A percentile compares a stretch with the other conserved stretches of the same genome.
These are phyloP conservation scores for Eragrostis curvula DNA, from an alignment of 176 grass and related monocot species.

Conservation along the genomic window DNA sequence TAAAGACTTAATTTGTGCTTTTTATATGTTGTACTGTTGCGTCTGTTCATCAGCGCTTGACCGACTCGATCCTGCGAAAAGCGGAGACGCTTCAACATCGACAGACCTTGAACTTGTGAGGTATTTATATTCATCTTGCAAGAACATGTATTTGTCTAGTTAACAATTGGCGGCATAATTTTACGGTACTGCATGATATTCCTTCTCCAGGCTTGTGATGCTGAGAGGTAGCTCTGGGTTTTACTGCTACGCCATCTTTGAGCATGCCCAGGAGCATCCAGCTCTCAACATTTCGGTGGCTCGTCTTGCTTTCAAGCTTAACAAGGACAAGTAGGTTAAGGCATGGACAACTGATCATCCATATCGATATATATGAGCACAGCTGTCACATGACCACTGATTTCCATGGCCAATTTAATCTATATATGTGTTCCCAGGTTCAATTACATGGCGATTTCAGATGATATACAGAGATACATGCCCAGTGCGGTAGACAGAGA, in stretches of 20 bases:
- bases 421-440: slow-evolving; percentile 41
- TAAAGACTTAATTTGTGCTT: too few species aligned
- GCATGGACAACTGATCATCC: too few species aligned
- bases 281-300: slow-evolving; percentile 49
- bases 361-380: too few species aligned
- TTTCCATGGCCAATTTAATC: too few species aligned
- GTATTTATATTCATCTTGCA: too few species aligned
- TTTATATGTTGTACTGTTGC: too few species aligned
- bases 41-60: too few species aligned
- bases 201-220: slow-evolving; percentile 59
- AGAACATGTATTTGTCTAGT: neutral
- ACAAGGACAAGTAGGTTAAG: slow-evolving; percentile 41
- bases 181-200: neutral
- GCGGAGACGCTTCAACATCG: too few species aligned
- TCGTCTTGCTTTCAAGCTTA: slow-evolving; percentile 63
- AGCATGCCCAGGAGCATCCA: slow-evolving; percentile 49
- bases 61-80: too few species aligned
- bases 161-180: neutral
- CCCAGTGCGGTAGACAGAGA: slow-evolving; percentile 48
- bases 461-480: slow-evolving; percentile 70
- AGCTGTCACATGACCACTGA: too few species aligned
- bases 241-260: too few species aligned
- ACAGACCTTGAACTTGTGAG: too few species aligned
- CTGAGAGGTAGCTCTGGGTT: slow-evolving; percentile 64
- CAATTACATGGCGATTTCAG: slow-evolving; percentile 74